Evolutionary conservation across 169 alveolate species (phyloP).

Genomic region (Pseudocohnilembus persalinus): DNA sequence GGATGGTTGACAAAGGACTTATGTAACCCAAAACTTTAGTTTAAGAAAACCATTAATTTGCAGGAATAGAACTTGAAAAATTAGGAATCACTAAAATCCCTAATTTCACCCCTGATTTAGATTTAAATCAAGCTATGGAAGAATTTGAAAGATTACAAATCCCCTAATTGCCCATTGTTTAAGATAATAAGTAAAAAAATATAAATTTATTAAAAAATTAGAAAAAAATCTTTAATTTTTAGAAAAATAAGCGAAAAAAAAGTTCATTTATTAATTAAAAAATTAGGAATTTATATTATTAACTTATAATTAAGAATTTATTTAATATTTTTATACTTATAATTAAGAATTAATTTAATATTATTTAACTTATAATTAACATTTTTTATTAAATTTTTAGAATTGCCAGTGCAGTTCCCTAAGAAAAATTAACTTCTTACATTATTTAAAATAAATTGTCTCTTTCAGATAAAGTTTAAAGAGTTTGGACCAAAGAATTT

Average conservation of each 20-base stretch:
- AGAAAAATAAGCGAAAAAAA: too few species aligned
- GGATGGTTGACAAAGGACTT: conserved; percentile 69
- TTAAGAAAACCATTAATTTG: conserved; percentile 46
- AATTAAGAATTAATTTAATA: too few species aligned
- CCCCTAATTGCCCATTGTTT: not conserved
- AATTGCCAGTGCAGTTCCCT: not conserved
- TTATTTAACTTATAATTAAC: not conserved
- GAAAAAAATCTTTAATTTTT: too few species aligned
- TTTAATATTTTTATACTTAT: too few species aligned
- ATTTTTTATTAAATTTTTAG: not conserved
- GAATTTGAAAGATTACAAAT: not conserved
- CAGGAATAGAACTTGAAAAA: conserved; percentile 8
- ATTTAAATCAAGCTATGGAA: not conserved
- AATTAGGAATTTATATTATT: too few species aligned
- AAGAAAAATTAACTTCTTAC: not conserved
- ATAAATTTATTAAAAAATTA: too few species aligned
- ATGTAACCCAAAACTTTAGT: conserved; percentile 34
- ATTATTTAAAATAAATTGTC: too few species aligned
- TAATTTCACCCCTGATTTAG: not conserved
- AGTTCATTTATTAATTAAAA: too few species aligned
- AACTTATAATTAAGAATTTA: too few species aligned
- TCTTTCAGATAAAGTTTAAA: not conserved
- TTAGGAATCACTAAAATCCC: not conserved
- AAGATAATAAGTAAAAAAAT: not conserved
- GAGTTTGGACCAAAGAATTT: not conserved